Evolutionary conservation across 2,329 filamentous ascomycete genomes (phyloP), one percentile per base, ranked within the genome.

Genomic region (Torrubiella hemipterigena): DNA sequence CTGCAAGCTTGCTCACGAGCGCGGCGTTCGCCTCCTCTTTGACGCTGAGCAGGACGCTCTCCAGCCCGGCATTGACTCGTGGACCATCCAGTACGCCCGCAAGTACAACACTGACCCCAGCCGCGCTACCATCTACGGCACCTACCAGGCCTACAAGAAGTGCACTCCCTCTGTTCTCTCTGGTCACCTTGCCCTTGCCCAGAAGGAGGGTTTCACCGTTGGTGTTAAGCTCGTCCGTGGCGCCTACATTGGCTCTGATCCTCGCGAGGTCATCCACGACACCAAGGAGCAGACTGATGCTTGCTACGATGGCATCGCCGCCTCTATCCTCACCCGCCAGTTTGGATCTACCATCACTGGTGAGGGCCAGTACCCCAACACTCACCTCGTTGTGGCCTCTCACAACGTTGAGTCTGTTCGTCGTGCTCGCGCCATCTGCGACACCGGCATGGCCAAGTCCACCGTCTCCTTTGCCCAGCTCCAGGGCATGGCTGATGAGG

Each of bases 401-500:
- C 87, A 95, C 59, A 95, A 94, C 49, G 70, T 72, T 29, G 69
- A 70, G 24, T 83, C 81, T 4, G 78, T 93, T 7, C 59, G 64
- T 16, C 63, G 59, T 29, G 70, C 69, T 11, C 66, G 67, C 16
- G 58, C 56, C 10, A 54, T 77, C 17, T 59, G 69, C 35, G 63
- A 65, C 42, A 52, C 46, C 6, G 59, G 59, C 10, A 48, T 46
- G 7, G 58, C 58, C 38, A 55, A 55, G 46, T 56, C 54, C 0
- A 49, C 51, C 16, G 46, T 61, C 26, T 52, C 55, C 1, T 63
- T 59, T 28, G 62, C 81, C 3, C 87, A 95, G 58, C 70, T 95
- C 1, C 81, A 89, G 61, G 87, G 89, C 24, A 96, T 96, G 89
- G 89, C 89, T 2, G 89, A 96, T 44, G 87, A 95, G 50, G 76